Evolutionary conservation across 768 basidiomycete species (phyloP).

Genomic region (Russula dissimulans): DNA sequence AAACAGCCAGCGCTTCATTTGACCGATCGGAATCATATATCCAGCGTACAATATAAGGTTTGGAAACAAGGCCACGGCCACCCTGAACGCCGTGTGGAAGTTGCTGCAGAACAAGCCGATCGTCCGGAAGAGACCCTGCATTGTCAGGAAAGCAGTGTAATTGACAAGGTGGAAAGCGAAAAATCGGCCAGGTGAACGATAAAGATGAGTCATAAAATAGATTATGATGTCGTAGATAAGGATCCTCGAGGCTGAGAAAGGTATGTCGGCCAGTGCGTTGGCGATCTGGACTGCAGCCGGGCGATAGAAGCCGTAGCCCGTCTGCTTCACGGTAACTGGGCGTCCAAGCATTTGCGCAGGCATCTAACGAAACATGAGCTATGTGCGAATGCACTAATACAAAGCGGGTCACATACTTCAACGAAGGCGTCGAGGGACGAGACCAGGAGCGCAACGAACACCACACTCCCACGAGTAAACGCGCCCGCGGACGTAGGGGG

Average conservation of each 20-base stretch:
- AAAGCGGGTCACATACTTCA: slow-evolving; percentile 35
- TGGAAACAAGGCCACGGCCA: slow-evolving; percentile 39
- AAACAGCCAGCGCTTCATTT: slow-evolving; percentile 79
- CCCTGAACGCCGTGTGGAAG: slow-evolving; percentile 47
- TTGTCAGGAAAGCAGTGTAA: slow-evolving; percentile 55
- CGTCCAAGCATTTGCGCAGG: slow-evolving; percentile 75
- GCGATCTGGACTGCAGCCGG: slow-evolving; percentile 57
- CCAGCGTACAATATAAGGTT: slow-evolving; percentile 69
- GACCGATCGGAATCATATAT: slow-evolving; percentile 55
- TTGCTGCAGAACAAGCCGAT: slow-evolving; percentile 49
- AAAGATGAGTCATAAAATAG: slow-evolving; percentile 57
- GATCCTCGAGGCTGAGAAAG: slow-evolving; percentile 54
- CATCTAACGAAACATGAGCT: slow-evolving; percentile 42
- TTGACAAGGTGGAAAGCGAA: slow-evolving; percentile 59
- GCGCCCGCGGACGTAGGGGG: slow-evolving; percentile 71
- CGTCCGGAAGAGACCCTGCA: slow-evolving; percentile 83
- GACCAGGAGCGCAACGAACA: slow-evolving; percentile 62
- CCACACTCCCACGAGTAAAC: slow-evolving; percentile 79
- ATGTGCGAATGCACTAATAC: background rate
- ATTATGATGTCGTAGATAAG: slow-evolving; percentile 56
- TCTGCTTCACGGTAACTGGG: slow-evolving; percentile 64
- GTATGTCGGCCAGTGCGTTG: slow-evolving; percentile 60
- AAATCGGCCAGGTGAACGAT: slow-evolving; percentile 35
- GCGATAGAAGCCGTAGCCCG: slow-evolving; percentile 56
- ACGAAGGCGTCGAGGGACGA: slow-evolving; percentile 64